Percentiles rank a stretch among this genome's conserved stretches.
Conservation (phyloP, 176 grass and related monocot genomes). For the Carex cristatella region DNA sequence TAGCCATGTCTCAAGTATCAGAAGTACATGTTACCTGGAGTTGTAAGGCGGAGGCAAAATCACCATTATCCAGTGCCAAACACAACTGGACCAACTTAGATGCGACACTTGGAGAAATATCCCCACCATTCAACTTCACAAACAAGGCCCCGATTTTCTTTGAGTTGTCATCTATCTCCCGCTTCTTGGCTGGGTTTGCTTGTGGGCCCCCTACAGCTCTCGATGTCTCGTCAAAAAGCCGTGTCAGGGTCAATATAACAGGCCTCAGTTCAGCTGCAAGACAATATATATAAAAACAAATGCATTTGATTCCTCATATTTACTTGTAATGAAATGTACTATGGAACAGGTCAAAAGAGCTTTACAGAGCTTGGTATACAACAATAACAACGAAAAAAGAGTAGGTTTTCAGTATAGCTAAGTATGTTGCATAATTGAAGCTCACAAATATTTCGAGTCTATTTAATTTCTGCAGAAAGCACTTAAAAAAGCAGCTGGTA, state of each 20-base stretch:
- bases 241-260: slow-evolving; percentile 69
- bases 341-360: background rate
- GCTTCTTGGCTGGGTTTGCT: slow-evolving; percentile 60
- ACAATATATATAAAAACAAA: slow-evolving; percentile 10
- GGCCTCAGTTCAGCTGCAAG: slow-evolving; percentile 78
- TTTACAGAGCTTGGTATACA: background rate
- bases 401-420: background rate
- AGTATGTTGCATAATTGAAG: background rate
- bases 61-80: slow-evolving; percentile 57
- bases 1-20: background rate
- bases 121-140: slow-evolving; percentile 73
- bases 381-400: background rate
- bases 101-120: slow-evolving; percentile 89
- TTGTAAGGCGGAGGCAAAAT: slow-evolving; percentile 72
- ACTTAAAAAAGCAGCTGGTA: background rate
- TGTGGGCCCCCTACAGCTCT: slow-evolving; percentile 68
- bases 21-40: slow-evolving; percentile 55
- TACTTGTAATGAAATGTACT: background rate
- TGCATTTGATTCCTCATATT: background rate
- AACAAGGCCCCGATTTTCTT: slow-evolving; percentile 91
- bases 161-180: slow-evolving; percentile 96
- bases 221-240: slow-evolving; percentile 81
- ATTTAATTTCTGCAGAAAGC: background rate
- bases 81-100: slow-evolving; percentile 86
- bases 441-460: background rate